Conservation (phyloP, 306 rosid species). For the Malus fusca region DNA sequence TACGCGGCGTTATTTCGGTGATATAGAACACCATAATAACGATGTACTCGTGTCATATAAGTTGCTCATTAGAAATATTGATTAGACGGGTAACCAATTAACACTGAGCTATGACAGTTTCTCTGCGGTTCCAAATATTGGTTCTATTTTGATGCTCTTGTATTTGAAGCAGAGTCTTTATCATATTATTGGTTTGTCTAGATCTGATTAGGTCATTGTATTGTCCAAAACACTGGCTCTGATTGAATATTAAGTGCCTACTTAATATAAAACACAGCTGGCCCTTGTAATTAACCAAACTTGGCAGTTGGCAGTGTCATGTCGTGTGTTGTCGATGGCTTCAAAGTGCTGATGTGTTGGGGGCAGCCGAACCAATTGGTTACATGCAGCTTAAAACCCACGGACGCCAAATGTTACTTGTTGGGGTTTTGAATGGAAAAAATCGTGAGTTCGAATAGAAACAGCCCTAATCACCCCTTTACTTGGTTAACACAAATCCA, state of each 20-base stretch:
- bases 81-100: background rate
- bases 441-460: too few species aligned
- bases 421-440: too few species aligned
- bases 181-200: background rate
- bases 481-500: too few species aligned
- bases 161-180: background rate
- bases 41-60: background rate
- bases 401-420: too few species aligned
- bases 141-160: background rate
- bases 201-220: background rate
- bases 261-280: background rate
- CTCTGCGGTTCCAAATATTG: background rate
- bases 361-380: background rate
- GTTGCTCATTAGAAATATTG: background rate
- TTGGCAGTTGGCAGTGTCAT: background rate
- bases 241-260: background rate
- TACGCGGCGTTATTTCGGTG: too few species aligned
- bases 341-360: background rate
- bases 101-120: background rate
- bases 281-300: background rate
- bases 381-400: background rate
- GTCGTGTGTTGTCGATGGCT: background rate
- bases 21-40: too few species aligned
- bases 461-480: too few species aligned
- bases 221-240: background rate